Evolutionary conservation across 768 basidiomycete genomes (phyloP).

Genomic region (Cystobasidiopsis lactophilus): DNA sequence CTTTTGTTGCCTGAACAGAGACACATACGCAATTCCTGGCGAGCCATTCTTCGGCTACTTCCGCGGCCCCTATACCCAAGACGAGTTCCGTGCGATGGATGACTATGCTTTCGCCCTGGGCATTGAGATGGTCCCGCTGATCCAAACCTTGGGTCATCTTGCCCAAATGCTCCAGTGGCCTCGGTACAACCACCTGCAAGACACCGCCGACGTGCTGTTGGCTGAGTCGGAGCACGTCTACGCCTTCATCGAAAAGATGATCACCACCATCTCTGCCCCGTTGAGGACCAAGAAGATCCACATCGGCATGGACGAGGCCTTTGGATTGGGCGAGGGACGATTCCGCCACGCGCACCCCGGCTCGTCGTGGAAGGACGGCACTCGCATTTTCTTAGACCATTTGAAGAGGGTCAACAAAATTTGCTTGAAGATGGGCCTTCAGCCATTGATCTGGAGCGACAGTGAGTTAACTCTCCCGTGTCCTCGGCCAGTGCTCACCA

Average conservation of each 20-base stretch:
- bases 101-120: slow-evolving; percentile 17
- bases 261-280: slow-evolving; percentile 10
- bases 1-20: slow-evolving; percentile 11
- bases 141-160: slow-evolving; percentile 19
- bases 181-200: slow-evolving; percentile 10
- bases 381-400: slow-evolving; percentile 15
- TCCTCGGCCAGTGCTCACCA: no score
- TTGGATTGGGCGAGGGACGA: slow-evolving; percentile 15
- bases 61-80: slow-evolving; percentile 12
- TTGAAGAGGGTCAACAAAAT: slow-evolving; percentile 14
- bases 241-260: slow-evolving; percentile 19
- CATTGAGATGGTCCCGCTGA: slow-evolving; percentile 15
- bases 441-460: slow-evolving; percentile 19
- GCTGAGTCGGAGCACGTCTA: slow-evolving; percentile 14
- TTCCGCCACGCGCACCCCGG: slow-evolving; percentile 7
- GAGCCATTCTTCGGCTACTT: slow-evolving; percentile 20
- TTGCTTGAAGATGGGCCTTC: slow-evolving; percentile 4
- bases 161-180: slow-evolving; percentile 20
- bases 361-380: slow-evolving; percentile 15
- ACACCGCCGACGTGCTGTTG: slow-evolving; percentile 17
- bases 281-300: slow-evolving; percentile 13
- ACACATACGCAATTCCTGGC: slow-evolving; percentile 15
- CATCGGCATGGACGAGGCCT: slow-evolving; percentile 18
- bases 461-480: slow-evolving; percentile 7
- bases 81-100: slow-evolving; percentile 15